phyloP scores from a whole-genome alignment of 768 basidiomycete genomes.

The Hemileccinum rubropunctum region DNA sequence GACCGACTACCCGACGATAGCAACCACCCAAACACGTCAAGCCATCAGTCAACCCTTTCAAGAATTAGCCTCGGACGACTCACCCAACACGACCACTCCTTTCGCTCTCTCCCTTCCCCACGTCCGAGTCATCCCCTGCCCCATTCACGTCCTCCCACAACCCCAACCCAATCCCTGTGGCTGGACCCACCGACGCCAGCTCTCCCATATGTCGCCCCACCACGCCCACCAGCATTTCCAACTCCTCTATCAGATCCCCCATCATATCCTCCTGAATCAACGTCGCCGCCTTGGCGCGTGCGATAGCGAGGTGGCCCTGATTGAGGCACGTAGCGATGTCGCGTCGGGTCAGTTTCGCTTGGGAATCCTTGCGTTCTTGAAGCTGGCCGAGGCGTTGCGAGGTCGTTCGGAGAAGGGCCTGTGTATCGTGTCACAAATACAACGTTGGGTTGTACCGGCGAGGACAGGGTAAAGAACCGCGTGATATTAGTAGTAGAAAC shows the following conservation, averaged over 20 bases:
- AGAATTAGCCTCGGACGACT: background rate
- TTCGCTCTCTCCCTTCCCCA: background rate
- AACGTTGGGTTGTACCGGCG: background rate
- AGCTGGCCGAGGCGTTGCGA: conserved; percentile 66
- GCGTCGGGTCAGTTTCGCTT: conserved; percentile 56
- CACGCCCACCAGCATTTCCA: conserved; percentile 67
- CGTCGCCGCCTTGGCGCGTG: conserved; percentile 71
- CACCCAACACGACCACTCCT: conserved; percentile 35
- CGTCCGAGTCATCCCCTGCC: background rate
- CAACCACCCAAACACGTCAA: background rate
- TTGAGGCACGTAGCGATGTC: conserved; percentile 68
- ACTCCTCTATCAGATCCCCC: conserved; percentile 58
- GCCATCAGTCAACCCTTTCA: conserved; percentile 2
- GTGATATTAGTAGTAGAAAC: background rate
- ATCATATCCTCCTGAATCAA: conserved; percentile 60
- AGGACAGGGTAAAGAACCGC: background rate
- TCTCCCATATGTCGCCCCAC: conserved; percentile 58
- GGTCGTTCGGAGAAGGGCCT: conserved; percentile 64
- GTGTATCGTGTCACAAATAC: background rate
- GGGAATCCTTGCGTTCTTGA: conserved; percentile 66
- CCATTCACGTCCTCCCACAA: background rate
- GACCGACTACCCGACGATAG: conserved; percentile 27
- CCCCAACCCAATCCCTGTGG: conserved; percentile 3
- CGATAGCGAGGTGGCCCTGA: conserved; percentile 58
- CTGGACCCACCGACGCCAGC: conserved; percentile 45